phyloP scores from a whole-genome alignment of 768 basidiomycete genomes.

The Pisolithus microcarpus region DNA sequence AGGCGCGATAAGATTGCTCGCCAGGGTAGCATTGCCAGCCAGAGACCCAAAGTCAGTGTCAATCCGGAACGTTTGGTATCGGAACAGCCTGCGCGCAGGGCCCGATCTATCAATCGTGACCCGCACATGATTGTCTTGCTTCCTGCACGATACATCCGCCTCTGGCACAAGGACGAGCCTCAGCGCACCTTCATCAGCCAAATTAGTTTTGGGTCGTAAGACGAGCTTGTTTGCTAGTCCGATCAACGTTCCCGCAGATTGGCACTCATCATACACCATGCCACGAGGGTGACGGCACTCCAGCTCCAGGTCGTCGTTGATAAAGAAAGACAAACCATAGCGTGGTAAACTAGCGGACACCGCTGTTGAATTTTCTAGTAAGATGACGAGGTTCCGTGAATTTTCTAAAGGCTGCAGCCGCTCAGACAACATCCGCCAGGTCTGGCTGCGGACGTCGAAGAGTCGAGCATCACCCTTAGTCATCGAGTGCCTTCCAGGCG shows the following conservation, averaged over 20 bases:
- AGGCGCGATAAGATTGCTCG: constrained; percentile 31
- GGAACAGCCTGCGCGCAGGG: background rate
- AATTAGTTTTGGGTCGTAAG: constrained; percentile 24
- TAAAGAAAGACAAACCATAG: constrained; percentile 34
- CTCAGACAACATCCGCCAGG: constrained; percentile 8
- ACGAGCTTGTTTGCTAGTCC: constrained; percentile 37
- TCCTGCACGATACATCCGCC: constrained; percentile 18
- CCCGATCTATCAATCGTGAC: constrained; percentile 6
- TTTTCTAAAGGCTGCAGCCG: constrained; percentile 19
- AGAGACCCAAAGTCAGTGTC: constrained; percentile 27
- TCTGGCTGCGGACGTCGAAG: background rate
- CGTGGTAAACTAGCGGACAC: constrained; percentile 34
- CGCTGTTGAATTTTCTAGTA: background rate
- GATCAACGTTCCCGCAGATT: constrained; percentile 36
- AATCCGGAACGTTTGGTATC: constrained; percentile 25
- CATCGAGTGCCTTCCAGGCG: background rate
- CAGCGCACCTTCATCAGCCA: constrained; percentile 1
- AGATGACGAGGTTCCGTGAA: constrained; percentile 11
- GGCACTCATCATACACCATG: constrained; percentile 35
- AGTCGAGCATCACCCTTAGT: background rate
- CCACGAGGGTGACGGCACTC: constrained; percentile 35
- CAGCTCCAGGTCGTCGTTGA: constrained; percentile 26
- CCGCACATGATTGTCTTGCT: constrained; percentile 11
- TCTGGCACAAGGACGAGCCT: constrained; percentile 34
- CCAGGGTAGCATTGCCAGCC: constrained; percentile 19